These are phyloP conservation scores for Trichophaea hybrida DNA, from an alignment of 2,329 filamentous ascomycete genomes.

Conservation along the genomic window DNA sequence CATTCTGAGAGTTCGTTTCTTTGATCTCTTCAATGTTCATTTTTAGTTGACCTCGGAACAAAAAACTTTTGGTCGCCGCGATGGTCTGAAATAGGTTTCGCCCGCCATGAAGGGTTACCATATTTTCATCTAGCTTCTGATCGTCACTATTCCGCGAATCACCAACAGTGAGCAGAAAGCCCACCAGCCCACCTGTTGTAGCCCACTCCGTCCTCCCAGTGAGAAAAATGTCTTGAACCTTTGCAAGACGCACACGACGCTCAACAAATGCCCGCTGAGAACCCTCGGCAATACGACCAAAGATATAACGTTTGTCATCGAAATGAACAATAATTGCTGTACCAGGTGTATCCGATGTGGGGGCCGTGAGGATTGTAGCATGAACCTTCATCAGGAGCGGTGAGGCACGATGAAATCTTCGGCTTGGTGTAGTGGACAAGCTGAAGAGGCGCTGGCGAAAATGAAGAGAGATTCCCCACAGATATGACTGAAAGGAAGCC, in stretches of 20 bases:
- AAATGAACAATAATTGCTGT: slow-evolving; percentile 65
- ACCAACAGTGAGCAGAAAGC: slow-evolving; percentile 70
- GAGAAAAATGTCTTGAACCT: slow-evolving; percentile 65
- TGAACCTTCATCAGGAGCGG: slow-evolving; percentile 50
- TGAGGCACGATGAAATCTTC: slow-evolving; percentile 16
- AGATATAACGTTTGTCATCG: slow-evolving; percentile 67
- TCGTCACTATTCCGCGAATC: slow-evolving; percentile 37
- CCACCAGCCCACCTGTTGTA: slow-evolving; percentile 66
- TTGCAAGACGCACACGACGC: slow-evolving; percentile 48
- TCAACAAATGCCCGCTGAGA: slow-evolving; percentile 64
- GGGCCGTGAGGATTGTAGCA: slow-evolving; percentile 63
- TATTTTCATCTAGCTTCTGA: slow-evolving; percentile 22
- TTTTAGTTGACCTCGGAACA: slow-evolving; percentile 71
- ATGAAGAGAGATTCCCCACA: too few relatives aligned
- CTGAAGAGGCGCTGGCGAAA: too few relatives aligned
- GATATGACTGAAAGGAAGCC: too few relatives aligned
- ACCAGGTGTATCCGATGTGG: slow-evolving; percentile 76
- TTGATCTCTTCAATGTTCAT: slow-evolving; percentile 55
- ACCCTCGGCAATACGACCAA: slow-evolving; percentile 72
- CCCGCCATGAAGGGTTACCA: slow-evolving; percentile 59
- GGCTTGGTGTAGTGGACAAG: neutral
- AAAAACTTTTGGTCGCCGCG: slow-evolving; percentile 69
- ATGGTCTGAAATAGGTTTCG: slow-evolving; percentile 67
- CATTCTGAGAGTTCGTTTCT: slow-evolving; percentile 5
- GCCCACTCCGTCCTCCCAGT: slow-evolving; percentile 64